Percentiles rank a stretch among this genome's conserved stretches.
Conservation (phyloP, 305 asterid species). For the Rubia tinctorum region DNA sequence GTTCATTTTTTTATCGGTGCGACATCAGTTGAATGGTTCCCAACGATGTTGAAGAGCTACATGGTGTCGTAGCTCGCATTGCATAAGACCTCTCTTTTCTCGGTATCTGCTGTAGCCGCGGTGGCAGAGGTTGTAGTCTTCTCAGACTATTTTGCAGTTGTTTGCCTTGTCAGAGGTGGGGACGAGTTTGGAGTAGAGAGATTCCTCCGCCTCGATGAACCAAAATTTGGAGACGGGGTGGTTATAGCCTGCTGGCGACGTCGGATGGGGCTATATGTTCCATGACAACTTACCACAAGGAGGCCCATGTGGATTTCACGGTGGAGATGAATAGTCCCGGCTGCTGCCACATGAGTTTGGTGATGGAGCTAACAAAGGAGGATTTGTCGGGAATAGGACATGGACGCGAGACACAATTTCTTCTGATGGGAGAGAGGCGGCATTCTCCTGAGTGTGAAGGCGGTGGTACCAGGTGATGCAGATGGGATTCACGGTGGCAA, state of each 20-base stretch:
- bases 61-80: constrained; percentile 89
- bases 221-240: constrained; percentile 87
- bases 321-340: constrained; percentile 85
- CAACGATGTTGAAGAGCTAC: constrained; percentile 54
- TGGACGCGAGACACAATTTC: no score
- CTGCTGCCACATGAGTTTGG: no score
- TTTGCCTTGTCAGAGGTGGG: constrained; percentile 59
- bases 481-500: no score
- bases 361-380: no score
- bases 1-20: constrained; percentile 79
- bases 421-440: no score
- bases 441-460: no score
- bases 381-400: no score
- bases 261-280: constrained; percentile 97
- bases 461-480: no score
- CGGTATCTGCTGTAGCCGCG: constrained; percentile 70
- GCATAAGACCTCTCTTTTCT: constrained; percentile 55
- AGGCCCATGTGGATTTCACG: constrained; percentile 89
- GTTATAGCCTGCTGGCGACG: constrained; percentile 61
- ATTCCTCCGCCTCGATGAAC: constrained; percentile 19
- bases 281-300: constrained; percentile 95
- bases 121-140: constrained; percentile 50
- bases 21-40: constrained; percentile 60
- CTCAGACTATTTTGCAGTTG: constrained; percentile 59
- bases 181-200: constrained; percentile 22